These are phyloP conservation scores for Fusarium goolgardi DNA, from an alignment of 2,329 filamentous ascomycete genomes.

Conservation along the genomic window DNA sequence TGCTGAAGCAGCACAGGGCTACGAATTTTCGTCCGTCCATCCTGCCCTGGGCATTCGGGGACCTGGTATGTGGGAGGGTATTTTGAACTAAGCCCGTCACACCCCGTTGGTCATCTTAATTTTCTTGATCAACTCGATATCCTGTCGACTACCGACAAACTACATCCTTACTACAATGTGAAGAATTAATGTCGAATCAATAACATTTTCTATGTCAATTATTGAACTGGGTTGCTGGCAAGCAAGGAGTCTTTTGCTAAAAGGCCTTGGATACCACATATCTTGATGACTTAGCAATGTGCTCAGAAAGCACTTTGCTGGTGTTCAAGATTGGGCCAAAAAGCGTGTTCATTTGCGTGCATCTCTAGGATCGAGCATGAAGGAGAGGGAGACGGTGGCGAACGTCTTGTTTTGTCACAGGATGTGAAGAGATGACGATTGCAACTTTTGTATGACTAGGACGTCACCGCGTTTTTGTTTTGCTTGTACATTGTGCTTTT, in stretches of 20 bases:
- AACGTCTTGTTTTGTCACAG: slow-evolving; percentile 41
- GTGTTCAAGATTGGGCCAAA: slow-evolving; percentile 52
- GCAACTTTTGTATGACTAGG: slow-evolving; percentile 51
- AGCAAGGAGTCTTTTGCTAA: slow-evolving; percentile 48
- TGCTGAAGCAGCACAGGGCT: slow-evolving; percentile 64
- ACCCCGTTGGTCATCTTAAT: slow-evolving; percentile 34
- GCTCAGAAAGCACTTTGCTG: slow-evolving; percentile 52
- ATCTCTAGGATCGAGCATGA: slow-evolving; percentile 55
- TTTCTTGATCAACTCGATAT: slow-evolving; percentile 38
- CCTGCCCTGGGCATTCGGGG: slow-evolving; percentile 63
- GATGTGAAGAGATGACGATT: slow-evolving; percentile 38
- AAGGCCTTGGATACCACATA: slow-evolving; percentile 49
- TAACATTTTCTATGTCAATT: slow-evolving; percentile 47
- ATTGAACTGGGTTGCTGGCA: slow-evolving; percentile 43
- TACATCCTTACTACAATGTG: slow-evolving; percentile 38
- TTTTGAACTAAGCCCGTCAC: slow-evolving; percentile 62
- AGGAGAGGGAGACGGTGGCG: slow-evolving; percentile 45
- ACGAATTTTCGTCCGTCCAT: slow-evolving; percentile 61
- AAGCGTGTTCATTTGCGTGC: slow-evolving; percentile 57
- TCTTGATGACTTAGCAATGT: slow-evolving; percentile 45
- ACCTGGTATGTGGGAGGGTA: slow-evolving; percentile 75
- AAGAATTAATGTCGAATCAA: slow-evolving; percentile 45
- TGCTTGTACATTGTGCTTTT: slow-evolving; percentile 36
- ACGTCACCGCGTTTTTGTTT: slow-evolving; percentile 40
- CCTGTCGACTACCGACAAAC: slow-evolving; percentile 36